These are phyloP conservation scores for Gossypium anomalum DNA, from an alignment of 345 rosid genomes.

Conservation along the genomic window DNA sequence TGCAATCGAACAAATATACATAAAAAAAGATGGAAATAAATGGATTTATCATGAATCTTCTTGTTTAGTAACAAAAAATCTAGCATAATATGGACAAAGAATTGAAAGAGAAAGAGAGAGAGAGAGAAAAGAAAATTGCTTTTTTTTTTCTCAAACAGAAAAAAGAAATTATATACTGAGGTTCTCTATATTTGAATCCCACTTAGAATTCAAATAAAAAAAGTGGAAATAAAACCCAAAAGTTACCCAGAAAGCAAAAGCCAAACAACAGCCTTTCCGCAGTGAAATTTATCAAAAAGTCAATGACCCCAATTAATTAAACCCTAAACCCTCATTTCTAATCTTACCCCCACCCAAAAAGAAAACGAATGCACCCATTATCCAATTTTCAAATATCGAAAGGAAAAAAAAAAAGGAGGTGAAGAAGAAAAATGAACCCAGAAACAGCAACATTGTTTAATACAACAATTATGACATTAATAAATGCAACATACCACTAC, in stretches of 20 bases:
- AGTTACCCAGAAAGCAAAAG: background rate
- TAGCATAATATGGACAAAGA: background rate
- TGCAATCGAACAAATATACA: background rate
- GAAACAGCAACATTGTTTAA: background rate
- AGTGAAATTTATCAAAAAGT: background rate
- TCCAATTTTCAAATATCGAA: background rate
- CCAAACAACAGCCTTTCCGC: background rate
- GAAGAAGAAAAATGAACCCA: background rate
- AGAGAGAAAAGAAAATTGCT: too few species aligned
- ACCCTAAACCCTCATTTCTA: conserved; percentile 29
- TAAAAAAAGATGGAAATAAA: background rate
- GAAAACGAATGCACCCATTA: background rate
- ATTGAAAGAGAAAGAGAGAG: too few species aligned
- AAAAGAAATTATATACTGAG: background rate
- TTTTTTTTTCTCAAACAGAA: background rate
- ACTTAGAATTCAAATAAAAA: background rate
- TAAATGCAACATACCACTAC: conserved; percentile 41
- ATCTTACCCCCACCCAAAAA: background rate
- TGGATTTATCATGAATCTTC: background rate
- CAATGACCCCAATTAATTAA: conserved; percentile 8
- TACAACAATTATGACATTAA: background rate
- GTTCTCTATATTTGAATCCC: background rate
- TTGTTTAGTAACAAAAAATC: background rate
- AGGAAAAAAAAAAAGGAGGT: background rate
- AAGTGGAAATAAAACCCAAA: background rate